Evolutionary conservation across 108 stramenopile species (phyloP), one percentile per base, ranked within the genome.

Genomic region (Cyclotella baltica): DNA sequence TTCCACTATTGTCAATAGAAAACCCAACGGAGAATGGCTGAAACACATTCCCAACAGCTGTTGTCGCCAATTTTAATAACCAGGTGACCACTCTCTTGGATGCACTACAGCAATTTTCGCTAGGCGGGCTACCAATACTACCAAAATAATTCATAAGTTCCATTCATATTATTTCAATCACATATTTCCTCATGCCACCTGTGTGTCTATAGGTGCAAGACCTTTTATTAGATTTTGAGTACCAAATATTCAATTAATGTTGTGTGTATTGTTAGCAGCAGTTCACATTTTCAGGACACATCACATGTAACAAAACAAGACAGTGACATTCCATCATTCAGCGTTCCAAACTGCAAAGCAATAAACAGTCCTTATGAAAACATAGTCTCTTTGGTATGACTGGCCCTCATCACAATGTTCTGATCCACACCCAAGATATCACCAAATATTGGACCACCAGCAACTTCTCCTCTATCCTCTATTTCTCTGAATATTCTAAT

Each of bases 401-500:
- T 94, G 11, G 84, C 89, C 56, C 67, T 83, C 25, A 69, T 73
- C 9, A 89, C 40, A 55, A 76, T 75, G 10, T 90, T 89, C 3
- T 73, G 58, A 50, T 75, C 48, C 3, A 94, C 73, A 9, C 90
- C 90, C 22, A 94, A 62, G 35, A 94, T 88, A 56, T 91, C 84
- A 22, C 75, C 87, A 85, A 94, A 94, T 46, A 94, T 61, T 1
- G 89, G 87, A 33, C 88, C 84, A 48, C 83, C 61, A 10, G 35
- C 57, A 20, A 94, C 76, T 25, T 62, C 38, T 16, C 93, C 93
- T 35, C 83, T 73, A 36, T 33, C 37, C 63, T 91, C 90, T 40
- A 94, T 91, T 19, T 90, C 88, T 51, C 93, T 85, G 50, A 94
- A 94, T 33, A 90, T 68, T 29, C 78, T 40, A 5, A 92, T 84